phyloP scores from a whole-genome alignment of 495 filamentous ascomycete species.

The Ramalina peruviana region DNA sequence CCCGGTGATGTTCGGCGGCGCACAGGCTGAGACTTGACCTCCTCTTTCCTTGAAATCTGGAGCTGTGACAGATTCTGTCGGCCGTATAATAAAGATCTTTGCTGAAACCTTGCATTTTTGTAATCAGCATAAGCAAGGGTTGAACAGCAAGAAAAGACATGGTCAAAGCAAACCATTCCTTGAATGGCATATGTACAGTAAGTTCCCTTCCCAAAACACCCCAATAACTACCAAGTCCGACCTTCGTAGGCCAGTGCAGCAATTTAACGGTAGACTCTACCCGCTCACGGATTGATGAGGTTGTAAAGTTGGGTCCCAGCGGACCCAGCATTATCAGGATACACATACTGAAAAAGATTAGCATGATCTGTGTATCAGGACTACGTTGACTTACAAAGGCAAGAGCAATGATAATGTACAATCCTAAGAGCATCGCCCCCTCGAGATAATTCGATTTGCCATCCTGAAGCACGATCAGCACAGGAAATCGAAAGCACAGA shows the following conservation, averaged over 20 bases:
- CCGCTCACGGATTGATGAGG: not conserved
- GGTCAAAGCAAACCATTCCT: not conserved
- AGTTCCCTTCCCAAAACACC: no score
- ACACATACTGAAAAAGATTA: slow-evolving; percentile 31
- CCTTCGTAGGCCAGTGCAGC: no score
- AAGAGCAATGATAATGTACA: slow-evolving; percentile 35
- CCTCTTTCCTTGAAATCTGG: no score
- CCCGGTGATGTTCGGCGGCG: no score
- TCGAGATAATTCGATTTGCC: slow-evolving; percentile 94
- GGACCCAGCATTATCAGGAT: slow-evolving; percentile 49
- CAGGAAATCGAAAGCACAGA: not conserved
- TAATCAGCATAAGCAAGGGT: not conserved
- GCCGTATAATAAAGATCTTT: no score
- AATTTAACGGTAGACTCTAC: no score
- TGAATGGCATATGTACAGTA: not conserved
- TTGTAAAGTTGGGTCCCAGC: not conserved
- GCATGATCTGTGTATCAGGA: not conserved
- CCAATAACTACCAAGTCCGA: no score
- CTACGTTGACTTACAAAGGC: slow-evolving; percentile 10
- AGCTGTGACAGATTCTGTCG: no score
- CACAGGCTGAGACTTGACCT: no score
- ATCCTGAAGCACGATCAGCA: slow-evolving; percentile 34
- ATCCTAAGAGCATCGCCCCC: slow-evolving; percentile 72
- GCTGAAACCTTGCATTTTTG: no score
- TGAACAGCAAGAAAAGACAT: not conserved